Evolutionary conservation across 2,329 filamentous ascomycete genomes (phyloP).

Genomic region (Juglanconis oblonga): DNA sequence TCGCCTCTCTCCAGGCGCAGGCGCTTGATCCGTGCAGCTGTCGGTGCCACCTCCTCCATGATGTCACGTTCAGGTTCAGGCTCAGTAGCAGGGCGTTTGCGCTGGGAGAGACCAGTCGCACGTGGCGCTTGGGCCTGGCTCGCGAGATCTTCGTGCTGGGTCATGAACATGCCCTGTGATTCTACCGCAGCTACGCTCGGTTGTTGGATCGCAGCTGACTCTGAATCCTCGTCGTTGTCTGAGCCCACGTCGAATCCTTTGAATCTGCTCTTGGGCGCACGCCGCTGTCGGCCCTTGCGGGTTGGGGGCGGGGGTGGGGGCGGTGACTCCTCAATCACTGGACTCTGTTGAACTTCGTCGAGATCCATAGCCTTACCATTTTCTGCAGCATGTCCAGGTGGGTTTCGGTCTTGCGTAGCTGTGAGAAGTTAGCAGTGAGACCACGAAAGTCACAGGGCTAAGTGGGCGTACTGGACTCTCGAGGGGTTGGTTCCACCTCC

Average conservation of each 20-base stretch:
- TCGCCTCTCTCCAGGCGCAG: conserved; percentile 62
- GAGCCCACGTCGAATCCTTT: conserved; percentile 63
- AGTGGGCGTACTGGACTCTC: conserved; percentile 19
- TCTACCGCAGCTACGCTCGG: conserved; percentile 9
- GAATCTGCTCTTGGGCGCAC: conserved; percentile 56
- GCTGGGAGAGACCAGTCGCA: conserved; percentile 25
- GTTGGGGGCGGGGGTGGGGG: conserved; percentile 21
- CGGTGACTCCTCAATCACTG: conserved; percentile 8
- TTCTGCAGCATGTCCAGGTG: neutral
- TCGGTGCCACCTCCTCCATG: conserved; percentile 72
- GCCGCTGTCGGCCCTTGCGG: conserved; percentile 33
- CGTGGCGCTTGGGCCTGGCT: conserved; percentile 16
- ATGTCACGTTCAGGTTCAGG: conserved; percentile 46
- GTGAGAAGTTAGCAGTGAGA: neutral
- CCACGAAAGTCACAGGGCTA: neutral
- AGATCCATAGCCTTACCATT: conserved; percentile 24
- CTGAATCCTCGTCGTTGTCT: conserved; percentile 38
- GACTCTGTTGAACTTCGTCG: conserved; percentile 19
- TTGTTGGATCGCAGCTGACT: conserved; percentile 8
- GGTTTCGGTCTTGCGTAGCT: neutral
- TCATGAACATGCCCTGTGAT: conserved; percentile 54
- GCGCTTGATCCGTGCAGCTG: conserved; percentile 75
- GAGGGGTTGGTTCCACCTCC: conserved; percentile 43
- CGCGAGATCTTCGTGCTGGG: conserved; percentile 39
- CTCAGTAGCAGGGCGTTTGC: conserved; percentile 43